Base-by-base conservation (phyloP, 116 monocot species). In the Zostera marina region DNA sequence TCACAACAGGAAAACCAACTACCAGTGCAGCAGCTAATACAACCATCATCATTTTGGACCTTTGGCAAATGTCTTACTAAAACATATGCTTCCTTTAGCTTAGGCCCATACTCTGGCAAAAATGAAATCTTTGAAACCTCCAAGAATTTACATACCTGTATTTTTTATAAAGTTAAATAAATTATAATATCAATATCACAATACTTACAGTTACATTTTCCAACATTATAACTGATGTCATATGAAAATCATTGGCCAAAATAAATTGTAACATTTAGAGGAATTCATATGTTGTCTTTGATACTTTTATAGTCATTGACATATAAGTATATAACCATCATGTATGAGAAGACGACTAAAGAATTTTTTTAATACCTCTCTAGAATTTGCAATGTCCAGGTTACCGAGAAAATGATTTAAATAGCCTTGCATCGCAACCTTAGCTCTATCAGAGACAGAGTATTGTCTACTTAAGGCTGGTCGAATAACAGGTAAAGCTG, bases 61-160 rank as follows among this genome's bases (percentile, higher is more conserved):
- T 85, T 79, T 56, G 82, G 81, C 52, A 88, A 74, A 80, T 94
- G 89, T 49, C 70, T 77, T 52, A 82, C 94, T 21, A 63, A 63
- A 56, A 94, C 84, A 77, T 82, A 94, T 57, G 80, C 81, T 64
- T 94, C 94, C 63, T 94, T 94, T 55, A 94, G 71, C 70, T 94
- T 94, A 67, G 89, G 89, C 49, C 94, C 94, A 70, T 94, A 94
- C 48, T 88, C 89, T 58, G 79, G 79, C 54, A 74, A 72, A 85
- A 94, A 94, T 12, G 94, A 94, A 65, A 88, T 66, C 72, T 67
- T 75, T 0, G 94, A 94, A 38, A 94, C 94, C 67, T 94, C 94
- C 77, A 94, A 73, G 76, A 94, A 94, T 63, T 80, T 85, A 71
- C 94, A 94, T 61, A 94, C 94, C 94, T 94, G 75, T 56, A 76